These are phyloP conservation scores for Phytophthora boehmeriae DNA, from an alignment of 352 stramenopile species.

Conservation along the genomic window DNA sequence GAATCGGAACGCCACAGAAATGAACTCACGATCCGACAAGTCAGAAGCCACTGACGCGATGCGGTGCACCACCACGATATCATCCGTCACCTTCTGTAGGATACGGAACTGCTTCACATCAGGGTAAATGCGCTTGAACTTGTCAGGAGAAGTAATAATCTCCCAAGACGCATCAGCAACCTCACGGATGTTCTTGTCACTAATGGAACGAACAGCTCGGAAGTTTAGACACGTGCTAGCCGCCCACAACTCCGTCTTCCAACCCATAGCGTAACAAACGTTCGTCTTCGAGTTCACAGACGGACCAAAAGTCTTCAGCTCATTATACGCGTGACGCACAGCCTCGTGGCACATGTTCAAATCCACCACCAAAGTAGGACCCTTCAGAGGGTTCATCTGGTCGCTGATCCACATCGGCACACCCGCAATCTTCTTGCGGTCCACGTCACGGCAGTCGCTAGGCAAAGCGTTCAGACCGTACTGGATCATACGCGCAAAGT, in stretches of 20 bases:
- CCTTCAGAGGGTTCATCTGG: conserved; percentile 81
- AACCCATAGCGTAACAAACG: conserved; percentile 86
- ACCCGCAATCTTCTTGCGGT: conserved; percentile 78
- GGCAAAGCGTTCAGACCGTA: conserved; percentile 79
- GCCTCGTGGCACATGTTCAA: conserved; percentile 80
- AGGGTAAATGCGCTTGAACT: conserved; percentile 84
- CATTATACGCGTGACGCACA: conserved; percentile 80
- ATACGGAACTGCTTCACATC: conserved; percentile 80
- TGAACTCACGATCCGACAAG: conserved; percentile 77
- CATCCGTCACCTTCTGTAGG: conserved; percentile 74
- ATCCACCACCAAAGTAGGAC: conserved; percentile 76
- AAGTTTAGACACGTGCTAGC: conserved; percentile 80
- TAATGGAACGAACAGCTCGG: conserved; percentile 62
- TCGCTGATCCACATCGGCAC: conserved; percentile 82
- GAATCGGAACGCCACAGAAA: conserved; percentile 80
- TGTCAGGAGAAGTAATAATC: conserved; percentile 86
- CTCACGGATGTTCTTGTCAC: conserved; percentile 75
- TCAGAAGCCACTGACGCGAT: conserved; percentile 79
- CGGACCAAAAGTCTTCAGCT: conserved; percentile 76
- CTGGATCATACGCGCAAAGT: conserved; percentile 87
- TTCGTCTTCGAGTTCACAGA: conserved; percentile 86
- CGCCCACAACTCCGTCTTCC: conserved; percentile 85
- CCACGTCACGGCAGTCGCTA: conserved; percentile 76
- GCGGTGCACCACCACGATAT: conserved; percentile 82
- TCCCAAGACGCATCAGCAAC: conserved; percentile 79